Base-by-base conservation (phyloP, 2,329 filamentous ascomycete species). In the Arthrobotrys conoides region DNA sequence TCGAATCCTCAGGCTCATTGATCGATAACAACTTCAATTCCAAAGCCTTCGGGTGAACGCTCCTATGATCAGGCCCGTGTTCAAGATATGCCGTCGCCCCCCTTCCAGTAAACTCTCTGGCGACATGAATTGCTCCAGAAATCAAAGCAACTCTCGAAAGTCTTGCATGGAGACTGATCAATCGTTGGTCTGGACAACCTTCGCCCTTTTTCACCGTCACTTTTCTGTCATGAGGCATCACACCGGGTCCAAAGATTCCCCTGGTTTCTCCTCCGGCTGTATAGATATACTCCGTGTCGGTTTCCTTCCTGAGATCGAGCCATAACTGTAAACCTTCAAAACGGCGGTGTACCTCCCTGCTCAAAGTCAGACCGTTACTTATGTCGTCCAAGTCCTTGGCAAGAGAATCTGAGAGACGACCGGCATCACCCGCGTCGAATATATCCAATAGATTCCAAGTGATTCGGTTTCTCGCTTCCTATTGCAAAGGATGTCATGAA, bases 11-110 rank as follows among this genome's bases (percentile, higher is more conserved):
- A 5, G 36, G 4, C 18, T 33, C 20, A n/a, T 24, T 44, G n/a
- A 61, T 61, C 10, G 33, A 41, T 36, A 61, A 12, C 36, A 61
- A 20, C 57, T 27, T 61, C 20, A 61, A 9, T 44, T 44, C 16
- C 18, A 61, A 20, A 5, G 57, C 57, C 18, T 27, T n/a, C 36
- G 57, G 33, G 4, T 61, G 33, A 14, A 44, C 36, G 10, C 20
- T 36, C 36, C 12, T 36, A 12, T 18, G 5, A 14, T 41, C 53
- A 10, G n/a, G 9, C 1, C 3, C 27, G 5, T 44, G 10, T 2
- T 44, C 8, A 44, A 61, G 3, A 10, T 12, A 61, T 20, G 8
- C 10, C 14, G 18, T 61, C 5, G 20, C 57, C 9, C 6, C 22
- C 4, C 27, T 24, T 20, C 57, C 57, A 5, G 20, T 61, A 27